Base-by-base conservation (phyloP, 805 yeast species). In the Metschnikowia gruessii region DNA sequence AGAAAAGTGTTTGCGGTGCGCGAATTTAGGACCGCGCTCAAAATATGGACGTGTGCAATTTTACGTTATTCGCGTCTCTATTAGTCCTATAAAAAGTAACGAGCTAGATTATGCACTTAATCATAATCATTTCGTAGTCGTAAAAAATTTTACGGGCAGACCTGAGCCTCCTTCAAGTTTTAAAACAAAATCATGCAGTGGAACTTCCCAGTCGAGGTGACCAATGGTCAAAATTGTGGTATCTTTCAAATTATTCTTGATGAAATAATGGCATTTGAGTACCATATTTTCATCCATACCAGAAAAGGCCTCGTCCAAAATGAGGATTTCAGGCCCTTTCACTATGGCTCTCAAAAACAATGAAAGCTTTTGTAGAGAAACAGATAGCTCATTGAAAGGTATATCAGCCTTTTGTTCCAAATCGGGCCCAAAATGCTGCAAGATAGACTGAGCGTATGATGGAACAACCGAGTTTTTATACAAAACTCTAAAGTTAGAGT, bases 241-340 rank as follows among this genome's bases (percentile, higher is more conserved):
- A 7, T 54, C 48, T 3, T 37, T 21, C 42, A 63, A 53, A 2
- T 59, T 44, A 5, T 46, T 40, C 9, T 53, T 54, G 13, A 72
- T 55, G 15, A 67, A 40, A 7, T 51, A 46, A 46, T 70, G 75
- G 48, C 76, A 72, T 46, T 56, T 50, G 8, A 50, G 40, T 60
- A 71, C 60, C 31, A 70, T 32, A 7, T 37, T 45, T 36, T 52
- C 57, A 29, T 81, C 83, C 94, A 92, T 87, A 13, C 90, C 95
- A 18, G 96, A 87, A 48, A 92, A 80, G 0, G 98, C 95, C 69
- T 92, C 99, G 64, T 92, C 99, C 2, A 92, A 69, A 39, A 92
- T 84, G 43, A 92, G 70, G 1, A 92, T 68, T 40, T 80, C 77
- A 0, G 99, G 99, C 51, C 79, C 70, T 62, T 87, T 88, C 35